A percentile compares a stretch with the other conserved stretches of the same genome.
Evolutionary conservation across 2,329 filamentous ascomycete species (phyloP).

Genomic region (Alternaria sp.): DNA sequence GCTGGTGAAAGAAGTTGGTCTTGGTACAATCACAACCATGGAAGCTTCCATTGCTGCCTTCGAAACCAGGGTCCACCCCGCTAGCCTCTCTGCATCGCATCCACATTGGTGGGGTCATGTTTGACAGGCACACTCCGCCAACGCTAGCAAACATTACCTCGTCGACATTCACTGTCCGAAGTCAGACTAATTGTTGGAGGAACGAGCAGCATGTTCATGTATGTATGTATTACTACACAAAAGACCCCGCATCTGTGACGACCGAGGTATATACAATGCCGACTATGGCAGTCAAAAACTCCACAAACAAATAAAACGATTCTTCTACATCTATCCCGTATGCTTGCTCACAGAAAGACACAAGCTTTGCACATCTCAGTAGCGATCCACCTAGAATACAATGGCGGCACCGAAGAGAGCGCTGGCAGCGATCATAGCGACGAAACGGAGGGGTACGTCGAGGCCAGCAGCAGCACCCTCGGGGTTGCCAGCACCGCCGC

Average conservation of each 20-base stretch:
- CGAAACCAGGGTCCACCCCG: constrained; percentile 5
- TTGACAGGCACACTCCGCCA: neutral
- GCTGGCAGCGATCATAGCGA: constrained; percentile 40
- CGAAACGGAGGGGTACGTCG: constrained; percentile 37
- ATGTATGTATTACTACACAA: constrained; percentile 18
- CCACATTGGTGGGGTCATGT: neutral
- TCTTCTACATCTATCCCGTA: constrained; percentile 8
- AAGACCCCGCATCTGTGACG: constrained; percentile 11
- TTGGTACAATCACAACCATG: neutral
- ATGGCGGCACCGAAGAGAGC: constrained; percentile 41
- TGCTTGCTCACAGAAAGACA: constrained; percentile 1
- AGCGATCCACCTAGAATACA: constrained; percentile 31
- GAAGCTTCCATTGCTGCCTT: constrained; percentile 15
- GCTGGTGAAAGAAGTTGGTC: neutral
- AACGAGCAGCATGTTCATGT: neutral
- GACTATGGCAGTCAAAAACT: constrained; percentile 2
- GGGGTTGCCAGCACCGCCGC: constrained; percentile 3
- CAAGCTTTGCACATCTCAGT: neutral
- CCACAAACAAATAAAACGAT: constrained; percentile 6
- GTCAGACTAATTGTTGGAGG: neutral
- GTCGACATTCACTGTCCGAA: neutral
- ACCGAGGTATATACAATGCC: constrained; percentile 10
- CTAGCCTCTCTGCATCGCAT: neutral
- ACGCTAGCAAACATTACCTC: neutral
- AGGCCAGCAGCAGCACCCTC: constrained; percentile 29